Base-by-base conservation (phyloP, 2,329 filamentous ascomycete species). In the Phaeoacremonium minimum region DNA sequence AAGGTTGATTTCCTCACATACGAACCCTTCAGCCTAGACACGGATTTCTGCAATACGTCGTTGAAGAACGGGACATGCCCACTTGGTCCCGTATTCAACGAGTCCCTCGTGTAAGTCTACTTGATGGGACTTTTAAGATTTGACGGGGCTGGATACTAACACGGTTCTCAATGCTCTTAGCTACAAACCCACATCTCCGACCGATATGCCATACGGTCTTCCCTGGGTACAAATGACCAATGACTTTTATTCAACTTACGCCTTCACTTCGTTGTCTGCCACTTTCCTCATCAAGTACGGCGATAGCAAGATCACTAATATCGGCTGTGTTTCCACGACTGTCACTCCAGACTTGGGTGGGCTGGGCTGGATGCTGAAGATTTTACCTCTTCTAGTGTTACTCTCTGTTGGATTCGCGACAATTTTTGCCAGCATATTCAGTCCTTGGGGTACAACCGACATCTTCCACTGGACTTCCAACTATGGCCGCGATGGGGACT, bases 381-480 rank as follows among this genome's bases (percentile, higher is more conserved):
- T 86, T 55, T 61, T 95, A 5, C 91, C 93, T 2, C 72, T 91
- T 16, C 69, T 84, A 4, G 77, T 96, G 16, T 71, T 98, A 19
- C 65, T 91, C 4, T 70, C 91, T 28, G 87, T 94, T 31, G 93
- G 81, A 3, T 61, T 89, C 40, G 88, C 90, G 12, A 95, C 91
- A 6, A 69, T 90, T 22, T 80, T 88, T 46, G 89, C 93, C 4
- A 86, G 81, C 33, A 87, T 94, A 26, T 91, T 81, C 56, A 96
- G 90, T 53, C 93, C 93, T 0, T 98, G 93, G 91, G 93, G 93
- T 15, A 87, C 88, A 2, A 80, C 80, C 7, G 86, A 98, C 56
- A 73, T 91, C 15, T 97, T 97, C 58, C 83, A 87, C 47, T 98
- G 91, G 89, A 89, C 88, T n/a, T 94, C 88, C 54, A 98, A 98